Conservation (phyloP, 2,329 filamentous ascomycete species). For the Fusarium udum region DNA sequence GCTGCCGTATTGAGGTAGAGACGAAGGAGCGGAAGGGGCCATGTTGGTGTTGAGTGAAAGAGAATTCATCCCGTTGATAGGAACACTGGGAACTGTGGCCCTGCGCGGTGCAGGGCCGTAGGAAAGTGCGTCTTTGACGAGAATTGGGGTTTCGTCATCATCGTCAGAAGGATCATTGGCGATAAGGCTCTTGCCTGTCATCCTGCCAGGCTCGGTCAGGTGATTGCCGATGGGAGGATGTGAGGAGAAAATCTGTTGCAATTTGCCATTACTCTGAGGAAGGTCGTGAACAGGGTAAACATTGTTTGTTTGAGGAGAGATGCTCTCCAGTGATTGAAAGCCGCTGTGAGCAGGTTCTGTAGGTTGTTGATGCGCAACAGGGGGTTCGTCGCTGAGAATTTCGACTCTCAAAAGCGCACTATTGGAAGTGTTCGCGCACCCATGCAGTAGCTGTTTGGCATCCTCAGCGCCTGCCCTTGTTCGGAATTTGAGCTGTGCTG, state of each 20-base stretch:
- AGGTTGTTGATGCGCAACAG: constrained; percentile 42
- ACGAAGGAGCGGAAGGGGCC: constrained; percentile 58
- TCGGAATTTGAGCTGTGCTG: constrained; percentile 64
- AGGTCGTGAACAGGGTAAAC: constrained; percentile 65
- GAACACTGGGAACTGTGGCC: constrained; percentile 76
- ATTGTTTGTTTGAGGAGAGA: constrained; percentile 68
- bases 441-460: constrained; percentile 66
- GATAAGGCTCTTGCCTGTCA: constrained; percentile 77
- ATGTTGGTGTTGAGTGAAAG: constrained; percentile 76
- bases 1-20: constrained; percentile 59
- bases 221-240: constrained; percentile 78
- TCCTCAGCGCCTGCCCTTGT: constrained; percentile 62
- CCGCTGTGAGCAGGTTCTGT: constrained; percentile 60
- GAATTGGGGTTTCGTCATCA: constrained; percentile 74
- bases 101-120: constrained; percentile 66
- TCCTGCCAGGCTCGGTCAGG: constrained; percentile 67
- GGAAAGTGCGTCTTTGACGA: constrained; percentile 75
- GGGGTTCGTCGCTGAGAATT: constrained; percentile 56
- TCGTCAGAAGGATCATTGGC: constrained; percentile 68
- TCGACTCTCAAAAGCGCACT: constrained; percentile 54
- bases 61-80: constrained; percentile 72
- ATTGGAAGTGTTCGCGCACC: constrained; percentile 60
- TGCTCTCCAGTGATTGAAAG: constrained; percentile 69
- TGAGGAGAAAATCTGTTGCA: constrained; percentile 74
- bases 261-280: constrained; percentile 63